phyloP scores from a whole-genome alignment of 176 grass and related monocot species.

The Bromus sterilis region DNA sequence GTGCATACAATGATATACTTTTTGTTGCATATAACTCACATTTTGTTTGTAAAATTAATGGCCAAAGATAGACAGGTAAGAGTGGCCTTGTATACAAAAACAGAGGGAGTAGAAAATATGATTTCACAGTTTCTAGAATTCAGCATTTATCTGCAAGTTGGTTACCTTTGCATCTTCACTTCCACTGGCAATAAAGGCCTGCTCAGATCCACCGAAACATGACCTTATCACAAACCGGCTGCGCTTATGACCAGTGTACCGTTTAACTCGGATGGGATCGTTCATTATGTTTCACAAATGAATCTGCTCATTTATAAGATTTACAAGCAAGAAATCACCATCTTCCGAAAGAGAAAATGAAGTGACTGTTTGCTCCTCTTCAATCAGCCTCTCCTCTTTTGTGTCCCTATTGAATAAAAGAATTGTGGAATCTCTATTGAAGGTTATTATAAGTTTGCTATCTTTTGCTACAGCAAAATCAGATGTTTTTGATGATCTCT shows the following conservation, averaged over 20 bases:
- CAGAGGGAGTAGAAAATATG: too few species aligned
- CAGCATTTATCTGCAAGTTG: background rate
- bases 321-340: constrained; percentile 80
- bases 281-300: constrained; percentile 85
- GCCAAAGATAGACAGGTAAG: too few species aligned
- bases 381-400: constrained; percentile 58
- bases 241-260: constrained; percentile 73
- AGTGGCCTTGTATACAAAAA: too few species aligned
- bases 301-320: constrained; percentile 58
- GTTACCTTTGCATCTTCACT: constrained; percentile 98
- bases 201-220: constrained; percentile 86
- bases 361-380: constrained; percentile 62
- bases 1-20: too few species aligned
- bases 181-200: constrained; percentile 89
- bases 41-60: too few species aligned
- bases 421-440: constrained; percentile 39
- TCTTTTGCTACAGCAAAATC: constrained; percentile 62
- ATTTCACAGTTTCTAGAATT: background rate
- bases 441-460: constrained; percentile 64
- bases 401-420: constrained; percentile 63
- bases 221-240: constrained; percentile 76
- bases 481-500: constrained; percentile 39
- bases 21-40: too few species aligned
- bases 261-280: constrained; percentile 48
- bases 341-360: constrained; percentile 85